Base-by-base conservation (phyloP, 768 basidiomycete species). In the Leccinellum rugosiceps region DNA sequence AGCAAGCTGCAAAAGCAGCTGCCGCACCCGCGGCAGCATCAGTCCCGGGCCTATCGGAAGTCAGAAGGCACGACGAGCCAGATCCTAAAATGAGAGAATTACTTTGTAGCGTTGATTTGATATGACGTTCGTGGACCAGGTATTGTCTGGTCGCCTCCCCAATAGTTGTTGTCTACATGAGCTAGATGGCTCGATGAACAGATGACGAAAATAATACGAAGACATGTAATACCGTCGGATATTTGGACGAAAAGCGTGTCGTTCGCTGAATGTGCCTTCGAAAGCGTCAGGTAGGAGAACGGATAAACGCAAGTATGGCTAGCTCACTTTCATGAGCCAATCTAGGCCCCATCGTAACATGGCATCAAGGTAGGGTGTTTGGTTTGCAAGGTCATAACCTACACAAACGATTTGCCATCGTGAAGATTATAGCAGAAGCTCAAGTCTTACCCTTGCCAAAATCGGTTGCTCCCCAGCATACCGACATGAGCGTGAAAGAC, bases 321-420 rank as follows among this genome's bases (percentile, higher is more conserved):
- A n/a, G 52, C 77, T 59, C 56, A 87, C 93, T 78, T 91, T 92
- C 52, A 95, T 92, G 51, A 95, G 75, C 92, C 93, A 97, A 72
- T 93, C 88, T 46, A 93, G 80, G 25, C 93, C 88, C 91, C 92
- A 96, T 58, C 94, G 84, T 52, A 96, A 75, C 79, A 90, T 94
- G 59, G 84, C 83, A 65, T 97, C 95, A n/a, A 97, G 83, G 70
- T 96, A 97, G 3, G 84, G 82, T 1, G 93, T 92, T 73, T 96
- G 94, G 53, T 91, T 90, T 52, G 92, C 85, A 51, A 83, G 63
- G 61, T 94, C 91, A 67, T 94, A 97, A 15, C 89, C 90, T 88
- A 50, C 52, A 19, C 41, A 46, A 53, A 7, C 38, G 4, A 7
- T 34, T 35, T 55, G 23, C 53, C 54, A 55, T 31, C 52, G 41